Percentiles rank a stretch among this genome's conserved stretches.
Evolutionary conservation across 2,329 filamentous ascomycete genomes (phyloP).

Genomic region (Fusarium pseudoanthophilum): DNA sequence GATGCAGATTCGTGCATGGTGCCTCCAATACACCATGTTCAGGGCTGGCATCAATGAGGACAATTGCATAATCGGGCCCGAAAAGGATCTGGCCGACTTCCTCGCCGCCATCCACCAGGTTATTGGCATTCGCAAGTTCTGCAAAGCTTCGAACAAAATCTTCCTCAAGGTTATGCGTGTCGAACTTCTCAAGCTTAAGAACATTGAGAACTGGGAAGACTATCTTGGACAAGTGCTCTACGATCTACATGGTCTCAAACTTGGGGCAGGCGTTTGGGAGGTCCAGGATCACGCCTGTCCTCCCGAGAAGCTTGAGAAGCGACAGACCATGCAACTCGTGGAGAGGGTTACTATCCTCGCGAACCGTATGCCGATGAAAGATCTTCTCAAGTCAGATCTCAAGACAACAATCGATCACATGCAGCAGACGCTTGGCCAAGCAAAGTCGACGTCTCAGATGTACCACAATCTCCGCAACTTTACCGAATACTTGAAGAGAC

Average conservation of each 20-base stretch:
- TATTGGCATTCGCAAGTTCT: constrained; percentile 84
- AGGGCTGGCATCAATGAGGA: constrained; percentile 79
- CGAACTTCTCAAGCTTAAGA: constrained; percentile 80
- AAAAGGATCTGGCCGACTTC: constrained; percentile 81
- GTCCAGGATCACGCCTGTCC: constrained; percentile 84
- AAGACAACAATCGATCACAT: constrained; percentile 93
- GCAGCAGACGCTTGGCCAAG: constrained; percentile 83
- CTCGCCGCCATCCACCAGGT: constrained; percentile 85
- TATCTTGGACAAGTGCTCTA: constrained; percentile 88
- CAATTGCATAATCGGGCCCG: constrained; percentile 70
- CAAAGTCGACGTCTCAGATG: constrained; percentile 82
- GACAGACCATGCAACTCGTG: constrained; percentile 82
- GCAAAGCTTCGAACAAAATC: constrained; percentile 84
- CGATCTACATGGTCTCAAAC: constrained; percentile 84
- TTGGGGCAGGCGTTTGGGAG: constrained; percentile 73
- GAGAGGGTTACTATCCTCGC: constrained; percentile 86
- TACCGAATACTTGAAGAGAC: constrained; percentile 81
- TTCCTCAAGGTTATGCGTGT: constrained; percentile 90
- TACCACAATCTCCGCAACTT: constrained; percentile 89
- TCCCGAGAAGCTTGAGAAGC: constrained; percentile 79
- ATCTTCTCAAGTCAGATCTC: constrained; percentile 89
- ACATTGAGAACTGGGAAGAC: constrained; percentile 83
- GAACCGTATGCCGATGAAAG: constrained; percentile 86
- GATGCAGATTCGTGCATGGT: constrained; percentile 89
- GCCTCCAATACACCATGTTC: constrained; percentile 82